Evolutionary conservation across 345 rosid genomes (phyloP).

Genomic region (Mallotus nudiflorus): DNA sequence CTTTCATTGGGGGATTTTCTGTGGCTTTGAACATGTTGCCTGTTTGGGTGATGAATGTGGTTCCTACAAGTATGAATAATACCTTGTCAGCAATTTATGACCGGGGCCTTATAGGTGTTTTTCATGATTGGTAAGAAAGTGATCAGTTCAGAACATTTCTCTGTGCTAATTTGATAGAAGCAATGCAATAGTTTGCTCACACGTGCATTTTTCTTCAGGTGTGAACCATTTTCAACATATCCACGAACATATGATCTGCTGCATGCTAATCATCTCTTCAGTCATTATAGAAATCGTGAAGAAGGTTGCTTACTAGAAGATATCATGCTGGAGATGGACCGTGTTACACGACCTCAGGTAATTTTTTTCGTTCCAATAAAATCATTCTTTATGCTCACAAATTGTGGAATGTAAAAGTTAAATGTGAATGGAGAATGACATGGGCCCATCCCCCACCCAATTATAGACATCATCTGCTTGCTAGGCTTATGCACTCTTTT

Average conservation of each 20-base stretch:
- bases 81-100: conserved; percentile 73
- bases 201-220: conserved; percentile 45
- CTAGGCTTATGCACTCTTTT: too few species aligned
- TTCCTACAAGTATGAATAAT: conserved; percentile 66
- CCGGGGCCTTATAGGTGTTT: conserved; percentile 75
- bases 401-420: conserved; percentile 1
- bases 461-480: not conserved
- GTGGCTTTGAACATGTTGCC: conserved; percentile 61
- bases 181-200: not conserved
- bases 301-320: conserved; percentile 79
- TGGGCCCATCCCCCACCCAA: not conserved
- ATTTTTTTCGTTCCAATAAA: not conserved
- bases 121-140: conserved; percentile 81
- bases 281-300: conserved; percentile 49
- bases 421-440: conserved; percentile 8
- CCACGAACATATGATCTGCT: conserved; percentile 85
- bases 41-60: conserved; percentile 93
- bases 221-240: conserved; percentile 95
- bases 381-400: not conserved
- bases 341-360: conserved; percentile 82
- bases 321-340: conserved; percentile 92
- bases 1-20: conserved; percentile 80
- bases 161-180: conserved; percentile 9
- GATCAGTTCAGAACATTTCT: conserved; percentile 6
- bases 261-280: conserved; percentile 69